A percentile compares a stretch with the other conserved stretches of the same genome.
These are phyloP conservation scores for Rehmannia glutinosa DNA, from an alignment of 257 asterid species.

Conservation along the genomic window DNA sequence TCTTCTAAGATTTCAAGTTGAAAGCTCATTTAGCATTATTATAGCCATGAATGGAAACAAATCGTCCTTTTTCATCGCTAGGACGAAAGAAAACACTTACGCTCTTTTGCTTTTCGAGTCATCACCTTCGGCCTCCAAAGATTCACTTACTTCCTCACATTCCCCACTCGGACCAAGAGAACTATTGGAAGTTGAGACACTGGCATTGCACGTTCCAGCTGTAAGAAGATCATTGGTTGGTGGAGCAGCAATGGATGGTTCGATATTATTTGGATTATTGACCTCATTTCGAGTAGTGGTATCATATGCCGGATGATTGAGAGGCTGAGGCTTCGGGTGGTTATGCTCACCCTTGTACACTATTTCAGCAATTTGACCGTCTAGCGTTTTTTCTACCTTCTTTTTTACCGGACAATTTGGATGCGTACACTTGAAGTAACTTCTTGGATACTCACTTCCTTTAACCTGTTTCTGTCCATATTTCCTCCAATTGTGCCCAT, in stretches of 20 bases:
- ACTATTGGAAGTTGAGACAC: constrained; percentile 30
- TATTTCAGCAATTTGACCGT: constrained; percentile 64
- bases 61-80: not conserved
- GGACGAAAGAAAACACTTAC: constrained; percentile 23
- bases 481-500: constrained; percentile 87
- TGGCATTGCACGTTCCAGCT: constrained; percentile 24
- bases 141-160: constrained; percentile 37
- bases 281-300: constrained; percentile 21
- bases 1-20: too few species aligned
- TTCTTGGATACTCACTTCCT: constrained; percentile 81
- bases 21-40: too few species aligned
- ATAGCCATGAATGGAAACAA: too few species aligned
- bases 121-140: constrained; percentile 38
- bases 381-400: constrained; percentile 57
- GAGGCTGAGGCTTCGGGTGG: constrained; percentile 54
- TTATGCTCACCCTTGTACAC: constrained; percentile 80
- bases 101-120: constrained; percentile 50
- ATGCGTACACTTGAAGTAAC: constrained; percentile 83
- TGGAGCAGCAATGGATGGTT: constrained; percentile 22
- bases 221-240: constrained; percentile 20
- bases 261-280: constrained; percentile 21
- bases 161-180: constrained; percentile 34
- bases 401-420: constrained; percentile 79
- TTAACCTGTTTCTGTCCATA: constrained; percentile 92
- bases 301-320: constrained; percentile 13